Percentiles rank a stretch among this genome's conserved stretches.
Conservation (phyloP, 768 basidiomycete genomes). For the Leccinum uliginosum region DNA sequence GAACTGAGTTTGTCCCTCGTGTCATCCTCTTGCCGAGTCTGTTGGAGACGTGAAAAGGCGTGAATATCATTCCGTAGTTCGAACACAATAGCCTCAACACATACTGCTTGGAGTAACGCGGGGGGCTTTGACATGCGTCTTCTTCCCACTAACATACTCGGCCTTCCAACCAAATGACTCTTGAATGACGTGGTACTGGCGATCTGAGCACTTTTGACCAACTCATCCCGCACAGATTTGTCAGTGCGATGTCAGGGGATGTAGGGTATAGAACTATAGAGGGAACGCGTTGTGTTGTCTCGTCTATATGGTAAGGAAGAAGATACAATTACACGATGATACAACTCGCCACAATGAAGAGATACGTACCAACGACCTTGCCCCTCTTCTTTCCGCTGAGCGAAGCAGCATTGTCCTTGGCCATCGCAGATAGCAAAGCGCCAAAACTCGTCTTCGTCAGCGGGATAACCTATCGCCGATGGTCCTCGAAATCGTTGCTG, state of each 20-base stretch:
- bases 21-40: constrained; percentile 80
- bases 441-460: constrained; percentile 56
- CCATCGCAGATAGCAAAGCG: constrained; percentile 33
- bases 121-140: constrained; percentile 90
- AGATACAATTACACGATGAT: neutral
- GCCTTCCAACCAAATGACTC: constrained; percentile 78
- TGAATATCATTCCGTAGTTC: neutral
- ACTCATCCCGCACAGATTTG: constrained; percentile 70
- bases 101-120: constrained; percentile 76
- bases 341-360: constrained; percentile 8
- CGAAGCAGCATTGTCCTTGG: constrained; percentile 62
- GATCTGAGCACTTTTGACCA: constrained; percentile 86
- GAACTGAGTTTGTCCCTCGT: constrained; percentile 74
- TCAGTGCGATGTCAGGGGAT: constrained; percentile 59
- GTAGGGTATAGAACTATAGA: constrained; percentile 80
- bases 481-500: constrained; percentile 23
- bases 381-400: constrained; percentile 35
- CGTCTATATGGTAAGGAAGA: constrained; percentile 37
- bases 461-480: constrained; percentile 37
- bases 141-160: constrained; percentile 85
- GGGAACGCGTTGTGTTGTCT: constrained; percentile 51
- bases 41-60: neutral
- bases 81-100: constrained; percentile 21
- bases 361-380: constrained; percentile 32
- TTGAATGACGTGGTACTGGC: constrained; percentile 96